A percentile compares a stretch with the other conserved stretches of the same genome.
These are phyloP conservation scores for Linaria vulgaris DNA, from an alignment of 257 asterid genomes.

Conservation along the genomic window DNA sequence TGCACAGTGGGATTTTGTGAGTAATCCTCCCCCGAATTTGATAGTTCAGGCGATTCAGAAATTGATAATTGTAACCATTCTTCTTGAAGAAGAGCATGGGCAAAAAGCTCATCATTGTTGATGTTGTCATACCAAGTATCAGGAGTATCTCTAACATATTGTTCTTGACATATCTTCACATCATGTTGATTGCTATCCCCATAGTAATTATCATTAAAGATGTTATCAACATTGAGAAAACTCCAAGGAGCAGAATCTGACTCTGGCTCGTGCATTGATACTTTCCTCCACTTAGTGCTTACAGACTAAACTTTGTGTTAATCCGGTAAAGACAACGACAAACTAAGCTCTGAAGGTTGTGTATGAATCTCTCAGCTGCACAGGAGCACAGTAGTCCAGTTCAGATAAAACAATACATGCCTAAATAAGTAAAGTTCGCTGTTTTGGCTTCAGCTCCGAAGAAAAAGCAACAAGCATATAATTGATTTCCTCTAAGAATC, in stretches of 20 bases:
- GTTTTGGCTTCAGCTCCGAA: too few species aligned
- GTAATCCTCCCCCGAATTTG: constrained; percentile 46
- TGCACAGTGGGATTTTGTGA: constrained; percentile 35
- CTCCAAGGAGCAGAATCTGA: constrained; percentile 67
- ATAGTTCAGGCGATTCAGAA: constrained; percentile 52
- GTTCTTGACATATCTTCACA: constrained; percentile 65
- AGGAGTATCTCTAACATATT: constrained; percentile 48
- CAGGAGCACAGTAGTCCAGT: constrained; percentile 4
- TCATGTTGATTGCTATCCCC: constrained; percentile 71
- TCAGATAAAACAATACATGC: constrained; percentile 4
- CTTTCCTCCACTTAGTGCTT: constrained; percentile 29
- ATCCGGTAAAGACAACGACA: constrained; percentile 27
- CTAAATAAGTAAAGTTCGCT: constrained; percentile 10
- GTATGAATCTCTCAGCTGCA: constrained; percentile 19
- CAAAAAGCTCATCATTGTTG: constrained; percentile 59
- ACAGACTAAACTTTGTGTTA: constrained; percentile 22
- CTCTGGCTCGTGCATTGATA: constrained; percentile 63
- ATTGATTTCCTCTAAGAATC: not conserved
- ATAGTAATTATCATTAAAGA: constrained; percentile 70
- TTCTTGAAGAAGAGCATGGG: constrained; percentile 63
- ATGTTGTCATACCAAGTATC: constrained; percentile 29
- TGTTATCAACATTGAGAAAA: constrained; percentile 55
- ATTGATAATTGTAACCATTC: constrained; percentile 58
- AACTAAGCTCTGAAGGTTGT: constrained; percentile 25
- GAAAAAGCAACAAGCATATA: constrained; percentile 7